A percentile compares a stretch with the other conserved stretches of the same genome.
Conservation (phyloP, 176 grass and related monocot genomes). For the Musa schizocarpa region DNA sequence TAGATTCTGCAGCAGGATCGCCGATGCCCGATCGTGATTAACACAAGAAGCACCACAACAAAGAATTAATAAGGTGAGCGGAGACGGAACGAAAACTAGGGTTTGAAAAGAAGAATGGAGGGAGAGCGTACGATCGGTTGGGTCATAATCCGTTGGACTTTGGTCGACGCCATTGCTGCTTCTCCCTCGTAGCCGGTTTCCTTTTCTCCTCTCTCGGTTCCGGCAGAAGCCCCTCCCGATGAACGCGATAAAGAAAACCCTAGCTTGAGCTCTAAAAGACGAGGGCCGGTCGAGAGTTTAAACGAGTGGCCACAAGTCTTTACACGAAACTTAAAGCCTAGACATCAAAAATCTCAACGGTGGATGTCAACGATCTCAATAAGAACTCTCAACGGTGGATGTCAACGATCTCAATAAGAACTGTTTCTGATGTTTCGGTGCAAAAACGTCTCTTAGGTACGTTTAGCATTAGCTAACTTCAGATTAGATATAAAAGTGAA, state of each 20-base stretch:
- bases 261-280: not conserved
- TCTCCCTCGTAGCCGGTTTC: not conserved
- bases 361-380: too few relatives aligned
- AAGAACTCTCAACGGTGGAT: too few relatives aligned
- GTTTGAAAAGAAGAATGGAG: not conserved
- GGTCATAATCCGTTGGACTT: slow-evolving; percentile 97
- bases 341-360: too few relatives aligned
- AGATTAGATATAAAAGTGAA: too few relatives aligned
- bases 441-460: too few relatives aligned
- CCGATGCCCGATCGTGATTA: slow-evolving; percentile 3
- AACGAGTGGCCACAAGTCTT: too few relatives aligned
- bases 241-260: not conserved
- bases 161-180: slow-evolving; percentile 91
- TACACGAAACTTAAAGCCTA: too few relatives aligned
- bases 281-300: not conserved
- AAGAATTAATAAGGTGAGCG: not conserved
- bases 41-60: not conserved
- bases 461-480: too few relatives aligned
- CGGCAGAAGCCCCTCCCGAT: not conserved
- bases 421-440: too few relatives aligned
- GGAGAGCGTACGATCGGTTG: slow-evolving; percentile 79
- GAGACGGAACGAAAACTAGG: not conserved
- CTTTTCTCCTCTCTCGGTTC: not conserved
- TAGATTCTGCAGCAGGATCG: slow-evolving; percentile 53
- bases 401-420: too few relatives aligned